Evolutionary conservation across 2,329 filamentous ascomycete genomes (phyloP), one percentile per base, ranked within the genome.

Genomic region (Monascus ruber): DNA sequence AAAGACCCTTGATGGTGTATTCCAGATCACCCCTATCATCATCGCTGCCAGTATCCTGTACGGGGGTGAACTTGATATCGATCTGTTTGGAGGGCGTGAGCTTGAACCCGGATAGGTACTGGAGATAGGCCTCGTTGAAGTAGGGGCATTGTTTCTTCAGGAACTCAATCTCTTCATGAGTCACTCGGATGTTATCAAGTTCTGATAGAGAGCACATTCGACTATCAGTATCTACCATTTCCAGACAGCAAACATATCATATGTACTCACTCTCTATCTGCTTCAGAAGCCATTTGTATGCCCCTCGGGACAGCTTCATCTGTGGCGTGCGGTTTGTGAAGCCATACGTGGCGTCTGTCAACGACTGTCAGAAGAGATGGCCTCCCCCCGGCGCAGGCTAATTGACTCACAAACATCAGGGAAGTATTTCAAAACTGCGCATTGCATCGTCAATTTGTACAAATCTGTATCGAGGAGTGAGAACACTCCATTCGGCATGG

Each of bases 381-480:
- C 17, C 17, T 17, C 17, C 17, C 3, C 17, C 17, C 17, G 3
- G 3, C 17, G 3, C 17, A 32, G 6, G 26, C 4, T 10, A 24
- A n/a, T 27, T 31, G 33, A 58, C 65, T 56, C 49, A 71, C 68
- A 49, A 42, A 70, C 68, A 42, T 88, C 73, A 28, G 82, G 82
- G 63, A 94, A 96, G 69, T 88, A 93, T 64, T 93, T 93, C 50
- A 93, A 75, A 48, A 96, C 82, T 45, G 87, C 87, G 59, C 85
- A 94, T 81, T 98, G 91, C 91, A 98, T 98, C 17, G 91, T 98
- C 64, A 98, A 67, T 66, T 98, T 98, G 76, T 95, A 98, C 44
- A 98, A 64, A 60, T 83, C 79, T 10, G 83, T 89, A 56, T 91
- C 85, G 39, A 91, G 71, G 56, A 91, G 82, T 55, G 84, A 89